Evolutionary conservation across 2,329 filamentous ascomycete species (phyloP), one percentile per base, ranked within the genome.

Genomic region (Cladosporium oxysporum): DNA sequence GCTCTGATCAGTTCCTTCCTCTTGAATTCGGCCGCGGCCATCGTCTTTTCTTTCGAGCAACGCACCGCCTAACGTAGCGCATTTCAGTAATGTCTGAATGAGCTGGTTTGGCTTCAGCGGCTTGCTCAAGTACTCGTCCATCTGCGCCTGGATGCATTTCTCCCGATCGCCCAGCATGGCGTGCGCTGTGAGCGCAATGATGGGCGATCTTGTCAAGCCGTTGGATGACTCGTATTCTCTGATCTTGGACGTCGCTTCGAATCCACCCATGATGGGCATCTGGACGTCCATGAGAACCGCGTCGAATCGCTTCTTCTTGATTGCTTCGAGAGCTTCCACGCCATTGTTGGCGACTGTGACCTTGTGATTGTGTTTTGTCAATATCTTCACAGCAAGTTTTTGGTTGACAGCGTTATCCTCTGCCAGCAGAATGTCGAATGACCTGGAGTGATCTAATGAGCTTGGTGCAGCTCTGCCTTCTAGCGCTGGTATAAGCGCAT

Each of bases 241-340:
- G 71, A 99, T 99, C 83, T 97, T 97, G 71, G 89, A 91, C 5
- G 95, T 99, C 16, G 95, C 93, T 80, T 99, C 95, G 76, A 99
- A 98, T 53, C 95, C 95, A 76, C 95, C 95, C 93, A 98, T 98
- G 74, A 98, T 91, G n/a, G 95, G 95, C 95, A 99, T 99, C 78
- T 98, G 95, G 21, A 99, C 95, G 76, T 99, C 95, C 95, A 99
- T 99, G 58, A 99, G 85, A 70, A 99, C 95, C 68, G 97, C 92
- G 78, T 99, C 95, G 77, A 96, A 99, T 76, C 92, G 90, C 81
- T 91, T 94, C 76, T 90, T 88, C 83, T 96, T 93, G 72, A 97
- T 89, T n/a, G 91, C 89, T 75, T 97, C 91, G 16, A 98, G 88
- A 1, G 95, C 95, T 76, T 98, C 94, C 70, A 93, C 86, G 68